These are phyloP conservation scores for Pseudogymnoascus sp. DNA, from an alignment of 2,329 filamentous ascomycete species.

Conservation along the genomic window DNA sequence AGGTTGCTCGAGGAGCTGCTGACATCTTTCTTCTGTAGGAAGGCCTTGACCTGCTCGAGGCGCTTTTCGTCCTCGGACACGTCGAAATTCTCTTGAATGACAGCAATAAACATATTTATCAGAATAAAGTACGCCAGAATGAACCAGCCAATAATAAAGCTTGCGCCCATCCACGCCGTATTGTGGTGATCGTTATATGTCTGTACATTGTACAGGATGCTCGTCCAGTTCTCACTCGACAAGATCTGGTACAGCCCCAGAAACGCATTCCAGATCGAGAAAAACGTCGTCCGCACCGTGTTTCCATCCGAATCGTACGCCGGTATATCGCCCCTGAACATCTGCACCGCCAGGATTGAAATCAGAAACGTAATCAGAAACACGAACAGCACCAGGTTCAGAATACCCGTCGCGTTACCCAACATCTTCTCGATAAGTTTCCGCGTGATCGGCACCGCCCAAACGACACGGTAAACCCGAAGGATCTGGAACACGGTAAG, in stretches of 20 bases:
- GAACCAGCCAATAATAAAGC: constrained; percentile 93
- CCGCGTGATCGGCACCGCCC: constrained; percentile 80
- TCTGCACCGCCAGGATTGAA: constrained; percentile 85
- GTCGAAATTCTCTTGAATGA: constrained; percentile 99
- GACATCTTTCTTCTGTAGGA: constrained; percentile 84
- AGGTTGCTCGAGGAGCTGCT: constrained; percentile 67
- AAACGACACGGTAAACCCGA: constrained; percentile 82
- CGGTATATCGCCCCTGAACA: constrained; percentile 84
- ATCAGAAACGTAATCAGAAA: constrained; percentile 92
- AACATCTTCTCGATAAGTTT: constrained; percentile 83
- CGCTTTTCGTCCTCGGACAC: constrained; percentile 98
- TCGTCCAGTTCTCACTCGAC: constrained; percentile 94
- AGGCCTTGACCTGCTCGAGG: constrained; percentile 90
- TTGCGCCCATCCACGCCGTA: constrained; percentile 87
- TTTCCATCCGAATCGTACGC: constrained; percentile 54
- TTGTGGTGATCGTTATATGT: constrained; percentile 56
- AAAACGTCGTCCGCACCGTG: constrained; percentile 67
- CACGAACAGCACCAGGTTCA: constrained; percentile 92
- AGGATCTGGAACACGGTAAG: constrained; percentile 90
- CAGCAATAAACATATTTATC: constrained; percentile 99
- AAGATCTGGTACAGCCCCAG: constrained; percentile 96
- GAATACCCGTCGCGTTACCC: constrained; percentile 84
- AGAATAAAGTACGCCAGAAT: constrained; percentile 92
- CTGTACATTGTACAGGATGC: constrained; percentile 77
- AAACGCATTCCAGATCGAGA: constrained; percentile 90